These are phyloP conservation scores for Talaromyces amestolkiae DNA, from an alignment of 2,329 filamentous ascomycete species.

Conservation along the genomic window DNA sequence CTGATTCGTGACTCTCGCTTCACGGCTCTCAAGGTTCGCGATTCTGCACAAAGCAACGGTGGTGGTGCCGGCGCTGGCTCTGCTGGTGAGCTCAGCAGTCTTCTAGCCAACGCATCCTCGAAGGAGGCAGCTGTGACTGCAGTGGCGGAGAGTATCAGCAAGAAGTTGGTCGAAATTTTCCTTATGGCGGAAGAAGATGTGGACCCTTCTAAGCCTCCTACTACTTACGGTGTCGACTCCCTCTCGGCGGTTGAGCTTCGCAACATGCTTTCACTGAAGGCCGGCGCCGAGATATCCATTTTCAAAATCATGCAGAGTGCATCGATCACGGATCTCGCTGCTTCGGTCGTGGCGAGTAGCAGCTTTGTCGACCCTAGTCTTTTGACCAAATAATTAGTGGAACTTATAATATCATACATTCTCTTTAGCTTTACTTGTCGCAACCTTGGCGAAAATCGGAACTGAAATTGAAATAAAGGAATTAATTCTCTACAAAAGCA, in stretches of 20 bases:
- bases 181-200: not conserved
- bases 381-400: conserved; percentile 13
- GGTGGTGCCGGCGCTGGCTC: not conserved
- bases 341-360: not conserved
- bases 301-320: conserved; percentile 13
- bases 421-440: no score
- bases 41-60: not conserved
- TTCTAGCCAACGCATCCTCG: not conserved
- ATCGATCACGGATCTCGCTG: not conserved
- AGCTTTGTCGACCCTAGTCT: not conserved
- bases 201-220: not conserved
- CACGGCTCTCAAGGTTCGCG: not conserved
- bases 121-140: not conserved
- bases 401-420: no score
- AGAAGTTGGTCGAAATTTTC: not conserved
- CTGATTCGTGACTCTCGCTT: not conserved
- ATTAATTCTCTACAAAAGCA: no score
- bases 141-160: not conserved
- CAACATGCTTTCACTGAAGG: conserved; percentile 5
- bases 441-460: no score
- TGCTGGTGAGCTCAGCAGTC: not conserved
- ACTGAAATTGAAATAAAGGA: no score
- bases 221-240: conserved; percentile 1
- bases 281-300: conserved; percentile 1
- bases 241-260: not conserved